Evolutionary conservation across 2,329 filamentous ascomycete species (phyloP).

Genomic region (Fusarium luffae): DNA sequence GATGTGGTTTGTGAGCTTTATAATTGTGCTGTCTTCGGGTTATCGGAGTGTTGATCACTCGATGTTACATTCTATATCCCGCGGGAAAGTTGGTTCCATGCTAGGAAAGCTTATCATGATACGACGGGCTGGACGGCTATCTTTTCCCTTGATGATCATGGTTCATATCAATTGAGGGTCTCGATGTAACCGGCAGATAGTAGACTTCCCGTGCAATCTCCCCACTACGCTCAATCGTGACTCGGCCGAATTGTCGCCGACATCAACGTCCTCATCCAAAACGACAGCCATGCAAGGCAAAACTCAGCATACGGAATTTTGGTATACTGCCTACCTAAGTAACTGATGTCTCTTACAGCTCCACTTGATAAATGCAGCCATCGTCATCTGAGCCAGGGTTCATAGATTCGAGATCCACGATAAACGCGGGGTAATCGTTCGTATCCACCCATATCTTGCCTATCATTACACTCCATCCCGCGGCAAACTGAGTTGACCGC

Average conservation of each 20-base stretch:
- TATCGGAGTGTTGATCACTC: neutral
- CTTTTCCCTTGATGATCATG: neutral
- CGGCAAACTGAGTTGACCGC: neutral
- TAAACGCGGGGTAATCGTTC: neutral
- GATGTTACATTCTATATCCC: neutral
- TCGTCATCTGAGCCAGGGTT: neutral
- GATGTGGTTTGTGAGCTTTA: too few species aligned
- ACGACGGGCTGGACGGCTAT: neutral
- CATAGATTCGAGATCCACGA: neutral
- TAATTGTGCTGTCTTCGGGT: neutral
- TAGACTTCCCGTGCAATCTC: rapidly evolving
- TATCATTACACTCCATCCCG: neutral
- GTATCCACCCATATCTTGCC: neutral
- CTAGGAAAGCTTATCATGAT: neutral
- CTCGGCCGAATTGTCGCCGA: neutral
- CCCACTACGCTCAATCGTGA: neutral
- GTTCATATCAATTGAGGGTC: slow-evolving; percentile 2
- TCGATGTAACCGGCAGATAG: neutral
- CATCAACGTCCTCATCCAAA: neutral
- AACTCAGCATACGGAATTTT: neutral
- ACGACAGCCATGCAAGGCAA: neutral
- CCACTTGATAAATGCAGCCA: neutral
- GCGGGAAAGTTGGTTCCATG: neutral
- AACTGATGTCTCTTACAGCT: neutral
- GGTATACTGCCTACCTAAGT: neutral